Base-by-base conservation (phyloP, 1,139 yeast genomes). In the Magnusiomyces fungicola region DNA sequence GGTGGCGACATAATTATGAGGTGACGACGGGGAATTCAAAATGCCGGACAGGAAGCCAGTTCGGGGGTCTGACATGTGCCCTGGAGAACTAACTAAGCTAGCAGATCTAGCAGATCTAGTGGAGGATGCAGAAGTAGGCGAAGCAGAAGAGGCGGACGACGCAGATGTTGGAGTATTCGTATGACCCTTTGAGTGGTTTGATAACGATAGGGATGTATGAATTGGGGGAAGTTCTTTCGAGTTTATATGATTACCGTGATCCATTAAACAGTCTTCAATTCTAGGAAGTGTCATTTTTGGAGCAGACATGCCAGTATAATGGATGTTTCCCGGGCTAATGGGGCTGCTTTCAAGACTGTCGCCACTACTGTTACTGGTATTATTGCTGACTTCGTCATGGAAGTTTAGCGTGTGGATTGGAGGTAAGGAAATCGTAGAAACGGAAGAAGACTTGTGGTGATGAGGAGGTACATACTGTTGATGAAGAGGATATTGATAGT, bases 101-200 rank as follows among this genome's bases (percentile, higher is more conserved):
- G 5, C n/a, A 18, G 36, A 32, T 12, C n/a, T 32, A 9, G 36
- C 16, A n/a, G n/a, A n/a, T n/a, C n/a, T n/a, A n/a, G n/a, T n/a
- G n/a, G n/a, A n/a, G n/a, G n/a, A n/a, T n/a, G n/a, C 40, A 4
- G 40, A 19, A 37, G 40, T n/a, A 3, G 22, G 40, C 22, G 44
- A 27, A 16, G 46, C 22, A 9, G 46, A 18, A 21, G 46, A 19
- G 16, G 46, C 14, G 6, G 41, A 23, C 3, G 46, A 32, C 10
- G 10, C n/a, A n/a, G 36, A 32, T 14, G 10, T 14, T 14, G 36
- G n/a, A 7, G 36, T 32, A 18, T 6, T n/a, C n/a, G 36, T 12
- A n/a, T 32, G 9, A 5, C 36, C 16, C 16, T n/a, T 18, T 9
- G 36, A 32, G n/a, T 32, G 36, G 16, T 32, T 12, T 5, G 36